phyloP scores from a whole-genome alignment of 2,329 filamentous ascomycete genomes.

The Sarocladiaceae sp. region DNA sequence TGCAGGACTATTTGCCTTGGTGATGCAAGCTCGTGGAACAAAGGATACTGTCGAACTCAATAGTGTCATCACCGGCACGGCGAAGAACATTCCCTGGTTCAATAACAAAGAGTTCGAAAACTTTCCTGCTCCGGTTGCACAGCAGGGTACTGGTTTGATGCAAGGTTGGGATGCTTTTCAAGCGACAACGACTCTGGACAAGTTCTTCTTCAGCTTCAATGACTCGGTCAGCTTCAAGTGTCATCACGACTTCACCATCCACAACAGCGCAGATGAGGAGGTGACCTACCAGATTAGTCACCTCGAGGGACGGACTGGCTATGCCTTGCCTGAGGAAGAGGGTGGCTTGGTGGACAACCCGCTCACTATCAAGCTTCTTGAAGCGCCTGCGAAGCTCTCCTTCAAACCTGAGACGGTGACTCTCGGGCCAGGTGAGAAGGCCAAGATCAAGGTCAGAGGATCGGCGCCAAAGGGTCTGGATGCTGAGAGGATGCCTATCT shows the following conservation, averaged over 20 bases:
- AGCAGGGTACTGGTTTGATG: not conserved
- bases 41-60: not conserved
- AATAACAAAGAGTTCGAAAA: not conserved
- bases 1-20: constrained; percentile 31
- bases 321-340: not conserved
- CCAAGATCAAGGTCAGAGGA: not conserved
- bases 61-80: not conserved
- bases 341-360: not conserved
- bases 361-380: not conserved
- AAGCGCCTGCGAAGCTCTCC: not conserved
- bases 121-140: not conserved
- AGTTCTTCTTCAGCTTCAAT: not conserved
- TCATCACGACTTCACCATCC: not conserved
- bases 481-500: constrained; percentile 26
- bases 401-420: not conserved
- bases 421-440: not conserved
- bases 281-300: not conserved
- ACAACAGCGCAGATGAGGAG: not conserved
- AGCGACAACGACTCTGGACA: not conserved
- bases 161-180: not conserved
- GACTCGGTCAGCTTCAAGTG: constrained; percentile 1
- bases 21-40: constrained; percentile 39
- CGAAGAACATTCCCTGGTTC: not conserved
- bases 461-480: constrained; percentile 11
- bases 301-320: not conserved